phyloP scores from a whole-genome alignment of 2,329 filamentous ascomycete genomes.

The Raffaelea deltoideospora region DNA sequence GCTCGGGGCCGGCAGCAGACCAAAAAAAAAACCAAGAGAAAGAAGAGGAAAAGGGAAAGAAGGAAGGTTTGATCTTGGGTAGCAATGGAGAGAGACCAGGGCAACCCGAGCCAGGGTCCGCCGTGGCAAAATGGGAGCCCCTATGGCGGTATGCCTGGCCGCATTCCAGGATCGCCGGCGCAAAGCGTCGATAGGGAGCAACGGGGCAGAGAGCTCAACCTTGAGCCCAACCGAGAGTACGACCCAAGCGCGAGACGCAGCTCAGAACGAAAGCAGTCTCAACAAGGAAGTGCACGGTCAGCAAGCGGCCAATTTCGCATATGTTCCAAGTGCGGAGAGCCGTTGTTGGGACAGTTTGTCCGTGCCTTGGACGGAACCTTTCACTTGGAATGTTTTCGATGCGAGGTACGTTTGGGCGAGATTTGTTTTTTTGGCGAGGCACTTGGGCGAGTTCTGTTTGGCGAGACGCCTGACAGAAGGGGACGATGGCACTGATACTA shows the following conservation, averaged over 20 bases:
- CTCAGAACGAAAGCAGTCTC: slow-evolving; percentile 33
- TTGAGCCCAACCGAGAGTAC: slow-evolving; percentile 12
- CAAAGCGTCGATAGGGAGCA: too few relatives aligned
- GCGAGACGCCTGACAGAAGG: slow-evolving; percentile 7
- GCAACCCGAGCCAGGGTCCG: slow-evolving; percentile 6
- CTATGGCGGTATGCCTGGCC: slow-evolving; percentile 10
- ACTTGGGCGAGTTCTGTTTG: slow-evolving; percentile 8
- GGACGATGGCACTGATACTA: slow-evolving; percentile 1
- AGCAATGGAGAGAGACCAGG: slow-evolving; percentile 13
- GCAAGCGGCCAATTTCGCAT: slow-evolving; percentile 46
- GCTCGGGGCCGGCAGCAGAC: too few relatives aligned
- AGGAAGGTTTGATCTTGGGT: too few relatives aligned
- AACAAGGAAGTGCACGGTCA: slow-evolving; percentile 30
- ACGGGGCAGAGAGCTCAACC: too few relatives aligned
- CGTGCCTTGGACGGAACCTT: slow-evolving; percentile 85
- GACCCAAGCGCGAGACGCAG: slow-evolving; percentile 29
- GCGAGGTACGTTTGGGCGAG: slow-evolving; percentile 61
- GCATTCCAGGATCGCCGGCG: slow-evolving; percentile 20
- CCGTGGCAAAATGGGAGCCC: slow-evolving; percentile 9
- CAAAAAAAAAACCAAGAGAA: too few relatives aligned
- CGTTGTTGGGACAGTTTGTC: slow-evolving; percentile 89
- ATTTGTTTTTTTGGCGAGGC: slow-evolving; percentile 3
- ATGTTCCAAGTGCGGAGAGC: slow-evolving; percentile 79
- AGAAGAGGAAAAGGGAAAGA: too few relatives aligned
- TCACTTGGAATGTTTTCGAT: slow-evolving; percentile 96